Percentiles rank a stretch among this genome's conserved stretches.
These are phyloP conservation scores for Protea cynaroides DNA, from an alignment of 164 flowering plant genomes.

Conservation along the genomic window DNA sequence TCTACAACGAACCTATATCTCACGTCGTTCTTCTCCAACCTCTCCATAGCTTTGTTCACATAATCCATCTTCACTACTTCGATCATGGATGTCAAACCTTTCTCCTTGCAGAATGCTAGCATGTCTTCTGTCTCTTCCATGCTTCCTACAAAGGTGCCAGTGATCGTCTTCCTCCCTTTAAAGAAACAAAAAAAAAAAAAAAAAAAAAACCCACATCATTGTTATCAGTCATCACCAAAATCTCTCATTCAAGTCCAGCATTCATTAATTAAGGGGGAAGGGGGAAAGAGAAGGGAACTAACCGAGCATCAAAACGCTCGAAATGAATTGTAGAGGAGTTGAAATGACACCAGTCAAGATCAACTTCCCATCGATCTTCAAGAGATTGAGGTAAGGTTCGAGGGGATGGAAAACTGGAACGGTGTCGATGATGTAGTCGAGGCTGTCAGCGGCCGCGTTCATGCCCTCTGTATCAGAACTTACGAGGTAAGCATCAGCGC, in stretches of 20 bases:
- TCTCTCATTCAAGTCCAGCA: not conserved
- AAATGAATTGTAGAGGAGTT: slow-evolving; percentile 37
- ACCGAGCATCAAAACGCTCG: slow-evolving; percentile 85
- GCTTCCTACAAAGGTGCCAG: slow-evolving; percentile 84
- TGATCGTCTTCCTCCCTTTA: slow-evolving; percentile 66
- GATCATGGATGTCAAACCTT: slow-evolving; percentile 47
- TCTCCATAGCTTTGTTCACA: slow-evolving; percentile 62
- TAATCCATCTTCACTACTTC: slow-evolving; percentile 76
- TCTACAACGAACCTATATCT: slow-evolving; percentile 79
- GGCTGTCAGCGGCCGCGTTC: slow-evolving; percentile 27
- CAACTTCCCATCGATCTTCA: slow-evolving; percentile 69
- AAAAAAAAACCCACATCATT: not conserved
- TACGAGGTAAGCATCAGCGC: slow-evolving; percentile 43
- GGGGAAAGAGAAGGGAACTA: slow-evolving; percentile 2
- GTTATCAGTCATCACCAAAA: not conserved
- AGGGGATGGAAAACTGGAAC: slow-evolving; percentile 39
- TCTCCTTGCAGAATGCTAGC: slow-evolving; percentile 70
- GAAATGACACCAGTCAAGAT: slow-evolving; percentile 43
- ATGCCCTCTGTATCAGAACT: slow-evolving; percentile 32
- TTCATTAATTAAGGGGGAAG: no score
- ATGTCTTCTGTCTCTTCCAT: slow-evolving; percentile 73
- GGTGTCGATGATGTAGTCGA: slow-evolving; percentile 56
- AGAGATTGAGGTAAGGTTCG: slow-evolving; percentile 43
- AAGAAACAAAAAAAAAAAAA: not conserved
- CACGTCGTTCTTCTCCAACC: slow-evolving; percentile 84